phyloP scores from a whole-genome alignment of 331 rosid genomes.

The Pyrus hybrid region DNA sequence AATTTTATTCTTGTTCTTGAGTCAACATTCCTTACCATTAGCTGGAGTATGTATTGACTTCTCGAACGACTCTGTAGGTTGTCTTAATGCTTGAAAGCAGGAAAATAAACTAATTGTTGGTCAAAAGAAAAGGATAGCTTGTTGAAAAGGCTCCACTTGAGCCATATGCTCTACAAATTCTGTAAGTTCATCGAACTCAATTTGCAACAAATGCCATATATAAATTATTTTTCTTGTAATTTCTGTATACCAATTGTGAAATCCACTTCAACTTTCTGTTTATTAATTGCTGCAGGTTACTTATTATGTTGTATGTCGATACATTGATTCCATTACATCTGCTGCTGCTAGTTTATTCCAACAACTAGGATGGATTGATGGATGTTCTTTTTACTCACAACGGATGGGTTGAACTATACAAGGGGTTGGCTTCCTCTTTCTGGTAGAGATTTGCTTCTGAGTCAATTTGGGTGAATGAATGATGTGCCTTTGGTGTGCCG shows the following conservation, averaged over 20 bases:
- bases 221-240: not conserved
- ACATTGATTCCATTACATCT: conserved; percentile 84
- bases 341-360: conserved; percentile 94
- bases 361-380: conserved; percentile 47
- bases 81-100: too few relatives aligned
- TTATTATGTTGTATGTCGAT: conserved; percentile 78
- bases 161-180: conserved; percentile 87
- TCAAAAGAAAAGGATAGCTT: not conserved
- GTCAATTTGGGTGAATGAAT: too few relatives aligned
- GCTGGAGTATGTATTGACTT: too few relatives aligned
- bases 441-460: too few relatives aligned
- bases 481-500: too few relatives aligned
- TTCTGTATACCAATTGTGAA: not conserved
- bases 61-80: too few relatives aligned
- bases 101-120: not conserved
- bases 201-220: conserved; percentile 1
- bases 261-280: conserved; percentile 6
- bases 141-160: conserved; percentile 79
- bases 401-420: too few relatives aligned
- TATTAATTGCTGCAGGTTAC: conserved; percentile 58
- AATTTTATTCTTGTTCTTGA: too few relatives aligned
- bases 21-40: not conserved
- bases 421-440: too few relatives aligned
- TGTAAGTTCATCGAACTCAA: conserved; percentile 38
- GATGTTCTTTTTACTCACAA: too few relatives aligned